Evolutionary conservation across 2,329 filamentous ascomycete genomes (phyloP), one percentile per base, ranked within the genome.

Genomic region (Colletotrichum tropicale): DNA sequence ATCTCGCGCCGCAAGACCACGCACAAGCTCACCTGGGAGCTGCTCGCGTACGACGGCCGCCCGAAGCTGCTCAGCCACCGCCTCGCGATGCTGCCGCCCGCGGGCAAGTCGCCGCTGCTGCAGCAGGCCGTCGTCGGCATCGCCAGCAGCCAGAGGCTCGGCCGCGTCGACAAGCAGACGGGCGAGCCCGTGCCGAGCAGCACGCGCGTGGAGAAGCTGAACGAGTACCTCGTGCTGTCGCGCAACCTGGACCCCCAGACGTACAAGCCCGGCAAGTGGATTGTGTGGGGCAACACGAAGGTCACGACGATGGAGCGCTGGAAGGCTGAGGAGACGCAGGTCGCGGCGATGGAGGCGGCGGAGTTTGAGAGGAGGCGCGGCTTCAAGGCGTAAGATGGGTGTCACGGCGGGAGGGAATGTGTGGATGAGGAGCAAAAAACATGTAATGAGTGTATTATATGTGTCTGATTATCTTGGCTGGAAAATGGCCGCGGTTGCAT

Each of bases 201-300:
- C 75, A 86, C 87, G 60, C 87, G 88, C 80, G 85, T 89, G 77
- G 88, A 89, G 79, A 85, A 90, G 66, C 87, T 93, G 78, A 82
- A 88, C 3, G 94, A 95, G 86, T 91, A 94, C 80, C 77, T 95
- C 6, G 92, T 94, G 52, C 78, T 95, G 61, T 90, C 91, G 80
- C 81, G 87, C 32, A 72, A 83, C 34, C 77, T 89, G 58, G 84
- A 88, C 80, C 85, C 84, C 62, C 83, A 80, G 70, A 90, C 89
- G 24, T 90, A 86, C 78, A 81, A 86, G 80, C 82, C 87, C 71
- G 84, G 82, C 32, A 85, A 88, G 4, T 95, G 93, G 93, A 88
- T 86, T 81, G 83, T 94, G 66, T 93, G 93, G 89, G 93, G 93
- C 16, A 93, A 91, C 24, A 85, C 91, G 34, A 82, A 88, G 56